phyloP scores from a whole-genome alignment of 129 eudicot species.

The Cynara cardunculus region DNA sequence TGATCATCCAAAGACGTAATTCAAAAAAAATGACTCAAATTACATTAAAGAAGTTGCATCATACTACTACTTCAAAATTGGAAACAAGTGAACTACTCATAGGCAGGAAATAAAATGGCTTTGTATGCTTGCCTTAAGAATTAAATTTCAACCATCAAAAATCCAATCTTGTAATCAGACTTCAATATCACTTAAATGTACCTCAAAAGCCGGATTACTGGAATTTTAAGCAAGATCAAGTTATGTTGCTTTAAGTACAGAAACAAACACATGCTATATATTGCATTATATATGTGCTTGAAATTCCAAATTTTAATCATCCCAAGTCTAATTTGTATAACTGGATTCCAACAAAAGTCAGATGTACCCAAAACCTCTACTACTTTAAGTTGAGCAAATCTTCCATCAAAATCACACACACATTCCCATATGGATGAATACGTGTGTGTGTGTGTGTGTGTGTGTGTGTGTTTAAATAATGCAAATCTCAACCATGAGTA shows the following conservation, averaged over 20 bases:
- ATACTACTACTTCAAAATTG: neutral
- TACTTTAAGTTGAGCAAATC: neutral
- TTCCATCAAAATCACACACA: neutral
- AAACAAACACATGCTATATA: neutral
- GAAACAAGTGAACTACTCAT: neutral
- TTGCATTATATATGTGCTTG: neutral
- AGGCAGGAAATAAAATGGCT: neutral
- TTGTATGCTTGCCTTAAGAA: constrained; percentile 4
- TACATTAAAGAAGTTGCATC: constrained; percentile 1
- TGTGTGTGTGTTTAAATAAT: neutral
- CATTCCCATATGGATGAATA: neutral
- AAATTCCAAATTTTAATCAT: constrained; percentile 7
- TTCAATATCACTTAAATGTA: neutral
- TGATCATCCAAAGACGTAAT: constrained; percentile 5
- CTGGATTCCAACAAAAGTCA: neutral
- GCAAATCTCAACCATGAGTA: neutral
- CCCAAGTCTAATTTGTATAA: constrained; percentile 1
- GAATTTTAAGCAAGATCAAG: constrained; percentile 2
- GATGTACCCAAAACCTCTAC: constrained; percentile 11
- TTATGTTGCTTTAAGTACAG: neutral
- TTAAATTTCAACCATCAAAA: neutral
- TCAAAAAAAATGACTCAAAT: neutral
- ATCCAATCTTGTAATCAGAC: neutral
- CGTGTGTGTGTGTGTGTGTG: too few relatives aligned
- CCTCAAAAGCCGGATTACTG: neutral